Base-by-base conservation (phyloP, 176 grass and related monocot species). In the Themeda triandra region DNA sequence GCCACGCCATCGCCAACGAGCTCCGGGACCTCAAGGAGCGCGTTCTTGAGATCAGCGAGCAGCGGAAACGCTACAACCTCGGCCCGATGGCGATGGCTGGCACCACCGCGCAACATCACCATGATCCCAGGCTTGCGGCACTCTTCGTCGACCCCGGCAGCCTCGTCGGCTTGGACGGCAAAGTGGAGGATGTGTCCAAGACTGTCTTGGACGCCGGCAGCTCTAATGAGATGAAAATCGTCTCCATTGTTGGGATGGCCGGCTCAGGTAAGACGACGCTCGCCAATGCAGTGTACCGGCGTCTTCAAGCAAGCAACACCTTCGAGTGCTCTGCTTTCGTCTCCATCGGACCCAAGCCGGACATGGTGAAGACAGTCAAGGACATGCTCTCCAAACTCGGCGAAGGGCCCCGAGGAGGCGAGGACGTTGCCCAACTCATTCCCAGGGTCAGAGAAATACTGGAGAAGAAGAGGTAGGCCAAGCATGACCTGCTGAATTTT, bases 191-290 rank as follows among this genome's bases (percentile, higher is more conserved):
- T 69, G 76, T 89, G 35, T 6, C 17, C 10, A 42, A 31, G 1
- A 67, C 60, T 19, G 23, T 84, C 32, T 69, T 62, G 29, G 10
- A 3, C 8, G 76, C 10, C 21, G 53, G 53, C 65, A 65, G 8
- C 30, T 31, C 1, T 3, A 21, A 9, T 32, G 53, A 0, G n/a
- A 64, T 71, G 73, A 88, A 71, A 66, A 32, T 71, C 3, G 53
- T 83, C 0, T 71, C 73, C 64, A 78, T 88, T 64, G 53, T 62
- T 54, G 80, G 80, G n/a, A 88, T 83, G 53, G 79, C 80, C 13
- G 86, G 86, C 17, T 44, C 86, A 17, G 86, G 86, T 40, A 88
- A 88, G 86, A 88, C 86, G 40, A 83, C 86, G 40, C 73, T 88
- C 25, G 81, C 69, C 37, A 12, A 3, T n/a, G 76, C 15, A 45